Evolutionary conservation across 768 basidiomycete genomes (phyloP), one percentile per base, ranked within the genome.

Genomic region (Royoungia palumana): DNA sequence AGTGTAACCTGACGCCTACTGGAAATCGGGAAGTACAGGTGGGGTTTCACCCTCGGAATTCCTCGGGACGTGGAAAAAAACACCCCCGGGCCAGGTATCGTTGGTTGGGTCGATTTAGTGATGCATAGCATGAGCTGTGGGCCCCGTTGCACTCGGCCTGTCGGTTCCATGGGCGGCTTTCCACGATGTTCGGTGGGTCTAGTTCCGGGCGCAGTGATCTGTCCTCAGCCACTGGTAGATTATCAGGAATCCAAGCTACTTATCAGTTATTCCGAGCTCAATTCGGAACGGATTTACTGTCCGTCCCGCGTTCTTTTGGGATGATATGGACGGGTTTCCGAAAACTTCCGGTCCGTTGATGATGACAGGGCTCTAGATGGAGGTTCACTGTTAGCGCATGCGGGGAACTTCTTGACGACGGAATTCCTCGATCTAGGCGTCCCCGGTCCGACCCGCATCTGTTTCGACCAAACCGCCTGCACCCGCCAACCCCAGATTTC

Each of bases 181-280:
- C 20, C 36, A 43, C 49, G 42, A 51, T 39, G 37, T 25, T 43
- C 20, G 58, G 46, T 46, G 38, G 39, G 43, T 42, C 21, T 6
- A 13, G 9, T n/a, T 17, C 13, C 11, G 11, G 28, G 27, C 27
- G 11, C 27, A 10, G 11, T 28, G 27, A 28, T 9, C 4, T 28
- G 27, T 28, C 13, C 28, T 37, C 36, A 25, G 19, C 12, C 17
- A n/a, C n/a, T n/a, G n/a, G n/a, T n/a, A 32, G 30, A 13, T 32
- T 27, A 16, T 27, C 53, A 13, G 12, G 27, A n/a, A 32, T 22
- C 39, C 30, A 41, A 30, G 43, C 20, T 40, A 42, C 25, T 12
- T 19, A 17, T 25, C 47, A 41, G 41, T 27, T 20, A 19, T 42
- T 20, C 35, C 45, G 45, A 50, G 8, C 40, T 30, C 47, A 34